Evolutionary conservation across 2,329 filamentous ascomycete genomes (phyloP).

Genomic region (Trichoderma koningiopsis): DNA sequence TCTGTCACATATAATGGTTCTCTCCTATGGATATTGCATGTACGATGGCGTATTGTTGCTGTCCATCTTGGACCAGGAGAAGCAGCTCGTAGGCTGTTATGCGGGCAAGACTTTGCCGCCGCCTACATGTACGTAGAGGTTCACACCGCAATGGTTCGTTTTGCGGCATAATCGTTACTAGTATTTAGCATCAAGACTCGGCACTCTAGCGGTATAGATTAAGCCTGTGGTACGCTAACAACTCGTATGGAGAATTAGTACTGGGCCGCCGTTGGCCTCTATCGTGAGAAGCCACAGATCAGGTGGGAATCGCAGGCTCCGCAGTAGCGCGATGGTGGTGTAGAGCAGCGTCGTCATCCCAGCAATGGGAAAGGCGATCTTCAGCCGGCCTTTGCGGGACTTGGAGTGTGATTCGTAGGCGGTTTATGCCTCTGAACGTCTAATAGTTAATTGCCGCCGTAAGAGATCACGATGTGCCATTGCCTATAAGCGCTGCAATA

Average conservation of each 20-base stretch:
- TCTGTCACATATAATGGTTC: not conserved
- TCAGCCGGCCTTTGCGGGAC: constrained; percentile 8
- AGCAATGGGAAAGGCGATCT: constrained; percentile 4
- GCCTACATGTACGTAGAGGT: not conserved
- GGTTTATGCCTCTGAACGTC: not conserved
- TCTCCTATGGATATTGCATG: not conserved
- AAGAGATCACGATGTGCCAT: not conserved
- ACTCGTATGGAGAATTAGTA: not conserved
- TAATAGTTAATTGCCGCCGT: not conserved
- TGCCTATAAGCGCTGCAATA: not conserved
- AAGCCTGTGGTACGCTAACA: not conserved
- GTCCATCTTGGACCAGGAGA: not conserved
- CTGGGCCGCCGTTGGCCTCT: not conserved
- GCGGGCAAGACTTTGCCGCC: not conserved
- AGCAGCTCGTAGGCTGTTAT: not conserved
- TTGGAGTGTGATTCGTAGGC: not conserved
- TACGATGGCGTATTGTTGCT: not conserved
- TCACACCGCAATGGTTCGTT: not conserved
- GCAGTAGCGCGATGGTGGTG: constrained; percentile 2
- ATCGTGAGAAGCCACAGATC: not conserved
- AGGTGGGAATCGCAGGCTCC: constrained; percentile 14
- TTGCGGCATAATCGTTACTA: not conserved
- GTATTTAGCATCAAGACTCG: not conserved
- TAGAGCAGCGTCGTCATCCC: constrained; percentile 17
- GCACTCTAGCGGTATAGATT: not conserved